Evolutionary conservation across 805 yeast genomes (phyloP), one percentile per base, ranked within the genome.

Genomic region (Cyberlindnera petersonii): DNA sequence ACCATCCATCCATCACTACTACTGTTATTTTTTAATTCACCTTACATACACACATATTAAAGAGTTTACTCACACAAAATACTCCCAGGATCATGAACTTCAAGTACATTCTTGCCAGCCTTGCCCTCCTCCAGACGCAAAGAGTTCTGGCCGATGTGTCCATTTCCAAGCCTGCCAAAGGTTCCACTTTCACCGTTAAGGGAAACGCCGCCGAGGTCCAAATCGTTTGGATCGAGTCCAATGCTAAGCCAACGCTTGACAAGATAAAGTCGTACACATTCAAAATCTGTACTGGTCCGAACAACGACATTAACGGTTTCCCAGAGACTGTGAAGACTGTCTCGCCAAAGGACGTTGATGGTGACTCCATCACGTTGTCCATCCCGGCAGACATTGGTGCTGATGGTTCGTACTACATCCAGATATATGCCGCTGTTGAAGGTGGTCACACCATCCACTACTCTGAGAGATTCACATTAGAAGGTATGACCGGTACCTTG

Each of bases 401-500:
- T 4, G 60, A 72, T 55, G 98, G 98, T 24, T 60, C 63, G 44
- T 91, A 75, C 61, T 86, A 64, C 58, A 55, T 91, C 48, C 97
- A 91, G 63, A 59, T 88, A 24, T 74, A 71, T 46, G 74, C 86
- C 9, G 42, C 58, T 1, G 48, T 56, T 14, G 55, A 56, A 9
- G 76, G 74, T 27, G 43, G 43, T 8, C 67, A 65, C 52, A 69
- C 86, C 2, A 77, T 77, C 48, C 82, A 80, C 56, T 86, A 86
- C 60, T 56, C 89, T 4, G 67, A 73, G 18, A 68, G 94, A 53
- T 82, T 89, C 63, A 47, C 61, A 24, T 65, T 91, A 49, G 56
- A 67, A 0, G 87, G 82, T 7, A 84, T 91, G 94, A 63, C 79
- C 0, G 96, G 96, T 27, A 36, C 77, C 1, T 39, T 33, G 2